Evolutionary conservation across 1,284 basidiomycete genomes (phyloP).

Genomic region (Naganishia liquefaciens): DNA sequence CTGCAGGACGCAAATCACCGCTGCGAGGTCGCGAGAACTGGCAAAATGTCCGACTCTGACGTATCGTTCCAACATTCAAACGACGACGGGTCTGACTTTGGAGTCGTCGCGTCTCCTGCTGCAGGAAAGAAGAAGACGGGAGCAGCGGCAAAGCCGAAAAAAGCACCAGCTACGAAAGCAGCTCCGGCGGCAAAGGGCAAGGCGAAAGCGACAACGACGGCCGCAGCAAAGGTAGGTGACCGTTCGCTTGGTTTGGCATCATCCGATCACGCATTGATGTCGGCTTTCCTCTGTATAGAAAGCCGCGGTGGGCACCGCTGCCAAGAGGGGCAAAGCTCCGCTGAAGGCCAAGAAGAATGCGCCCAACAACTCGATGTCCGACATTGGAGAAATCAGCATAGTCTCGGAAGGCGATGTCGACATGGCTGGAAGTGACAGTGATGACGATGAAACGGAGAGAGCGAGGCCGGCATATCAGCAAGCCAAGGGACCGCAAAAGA

Average conservation of each 20-base stretch:
- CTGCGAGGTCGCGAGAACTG: not conserved
- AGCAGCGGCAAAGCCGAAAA: constrained; percentile 8
- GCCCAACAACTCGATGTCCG: constrained; percentile 66
- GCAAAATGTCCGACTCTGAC: constrained; percentile 23
- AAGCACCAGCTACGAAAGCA: constrained; percentile 1
- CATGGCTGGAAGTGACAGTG: constrained; percentile 28
- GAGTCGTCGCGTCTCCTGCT: constrained; percentile 21
- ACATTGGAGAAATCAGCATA: constrained; percentile 60
- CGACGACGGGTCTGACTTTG: constrained; percentile 28
- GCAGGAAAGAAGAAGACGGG: constrained; percentile 19
- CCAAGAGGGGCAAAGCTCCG: constrained; percentile 51
- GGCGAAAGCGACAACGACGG: constrained; percentile 11
- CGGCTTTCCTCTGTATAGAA: not conserved
- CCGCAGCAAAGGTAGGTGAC: constrained; percentile 10
- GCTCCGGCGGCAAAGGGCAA: constrained; percentile 18
- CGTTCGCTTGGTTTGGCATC: not conserved
- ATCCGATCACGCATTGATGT: not conserved
- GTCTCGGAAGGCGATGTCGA: constrained; percentile 21
- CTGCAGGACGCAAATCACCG: not conserved
- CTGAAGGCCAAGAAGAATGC: constrained; percentile 63
- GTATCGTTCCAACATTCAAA: constrained; percentile 24
- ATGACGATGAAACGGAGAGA: constrained; percentile 45
- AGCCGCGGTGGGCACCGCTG: constrained; percentile 53
- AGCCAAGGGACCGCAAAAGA: constrained; percentile 66
- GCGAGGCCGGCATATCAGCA: constrained; percentile 35